Percentiles rank a stretch among this genome's conserved stretches.
These are phyloP conservation scores for Aureobasidium sp. DNA, from an alignment of 2,329 filamentous ascomycete species.

Conservation along the genomic window DNA sequence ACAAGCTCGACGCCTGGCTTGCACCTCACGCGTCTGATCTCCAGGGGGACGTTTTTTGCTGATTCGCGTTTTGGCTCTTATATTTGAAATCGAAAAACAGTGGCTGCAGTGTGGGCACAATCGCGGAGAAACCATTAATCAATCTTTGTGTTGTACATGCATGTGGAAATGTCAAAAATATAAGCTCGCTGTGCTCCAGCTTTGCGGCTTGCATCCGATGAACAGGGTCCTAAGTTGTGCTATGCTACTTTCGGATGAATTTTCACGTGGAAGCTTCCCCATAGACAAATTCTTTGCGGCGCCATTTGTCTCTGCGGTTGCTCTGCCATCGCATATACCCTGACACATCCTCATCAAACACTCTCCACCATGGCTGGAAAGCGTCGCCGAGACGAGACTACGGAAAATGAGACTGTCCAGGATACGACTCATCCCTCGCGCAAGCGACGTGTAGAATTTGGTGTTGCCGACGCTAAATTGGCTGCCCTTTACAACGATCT, in stretches of 20 bases:
- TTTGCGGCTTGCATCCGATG: conserved; percentile 7
- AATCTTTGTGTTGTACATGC: conserved; percentile 1
- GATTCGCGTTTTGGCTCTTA: conserved; percentile 2
- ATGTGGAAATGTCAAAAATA: conserved; percentile 1
- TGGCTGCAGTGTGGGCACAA: conserved; percentile 6
- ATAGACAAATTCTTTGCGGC: background rate
- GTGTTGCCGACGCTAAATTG: conserved; percentile 33
- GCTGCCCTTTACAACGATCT: conserved; percentile 39
- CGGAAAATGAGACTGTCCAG: conserved; percentile 4
- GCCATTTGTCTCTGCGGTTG: background rate
- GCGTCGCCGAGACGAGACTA: conserved; percentile 13
- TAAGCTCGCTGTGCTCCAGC: conserved; percentile 5
- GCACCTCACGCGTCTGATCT: background rate
- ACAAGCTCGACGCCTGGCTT: background rate
- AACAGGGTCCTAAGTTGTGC: conserved; percentile 1
- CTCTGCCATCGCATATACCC: conserved; percentile 8
- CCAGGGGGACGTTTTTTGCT: background rate
- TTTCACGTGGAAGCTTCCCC: background rate
- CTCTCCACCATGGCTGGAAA: conserved; percentile 15
- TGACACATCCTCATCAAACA: conserved; percentile 12
- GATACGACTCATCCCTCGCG: conserved; percentile 14
- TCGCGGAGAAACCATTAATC: background rate
- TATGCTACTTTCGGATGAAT: background rate
- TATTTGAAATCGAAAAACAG: conserved; percentile 6
- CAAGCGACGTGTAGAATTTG: conserved; percentile 27